Conservation (phyloP, 163 green algal genomes). For the Smithsoniella earleae region DNA sequence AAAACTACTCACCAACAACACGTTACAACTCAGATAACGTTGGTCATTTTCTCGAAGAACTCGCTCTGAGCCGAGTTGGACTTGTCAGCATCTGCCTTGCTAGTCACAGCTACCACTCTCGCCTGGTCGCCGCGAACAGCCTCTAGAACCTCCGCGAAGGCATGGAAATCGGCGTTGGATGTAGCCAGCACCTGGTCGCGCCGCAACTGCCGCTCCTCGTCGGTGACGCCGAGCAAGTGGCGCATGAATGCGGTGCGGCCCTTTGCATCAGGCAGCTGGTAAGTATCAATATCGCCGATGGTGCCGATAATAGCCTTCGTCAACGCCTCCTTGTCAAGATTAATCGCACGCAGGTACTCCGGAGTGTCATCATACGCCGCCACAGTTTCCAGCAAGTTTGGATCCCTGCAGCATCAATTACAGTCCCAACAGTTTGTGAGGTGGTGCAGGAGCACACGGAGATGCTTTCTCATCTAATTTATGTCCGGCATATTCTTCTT, state of each 20-base stretch:
- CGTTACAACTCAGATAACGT: too few relatives aligned
- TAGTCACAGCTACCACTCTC: conserved; percentile 75
- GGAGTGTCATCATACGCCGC: conserved; percentile 80
- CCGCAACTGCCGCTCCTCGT: conserved; percentile 80
- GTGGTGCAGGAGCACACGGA: background rate
- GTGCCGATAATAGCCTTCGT: conserved; percentile 90
- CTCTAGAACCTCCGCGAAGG: conserved; percentile 70
- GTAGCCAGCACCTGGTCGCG: conserved; percentile 89
- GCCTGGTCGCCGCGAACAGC: conserved; percentile 47
- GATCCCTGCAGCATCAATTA: conserved; percentile 58
- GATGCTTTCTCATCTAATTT: too few relatives aligned
- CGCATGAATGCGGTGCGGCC: conserved; percentile 70
- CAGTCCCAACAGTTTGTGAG: background rate
- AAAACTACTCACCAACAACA: too few relatives aligned
- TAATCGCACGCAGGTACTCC: conserved; percentile 71
- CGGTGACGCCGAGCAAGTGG: conserved; percentile 80
- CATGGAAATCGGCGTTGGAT: conserved; percentile 64
- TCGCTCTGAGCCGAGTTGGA: conserved; percentile 27
- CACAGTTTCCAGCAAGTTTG: conserved; percentile 91
- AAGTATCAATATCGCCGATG: conserved; percentile 92
- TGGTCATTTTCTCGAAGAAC: conserved; percentile 15
- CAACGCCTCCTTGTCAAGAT: conserved; percentile 73
- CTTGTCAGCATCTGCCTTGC: conserved; percentile 42
- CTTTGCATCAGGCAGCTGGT: conserved; percentile 97
- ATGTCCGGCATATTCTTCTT: too few relatives aligned